Evolutionary conservation across 2,329 filamentous ascomycete genomes (phyloP), one percentile per base, ranked within the genome.

Genomic region (Basipetospora sp.): DNA sequence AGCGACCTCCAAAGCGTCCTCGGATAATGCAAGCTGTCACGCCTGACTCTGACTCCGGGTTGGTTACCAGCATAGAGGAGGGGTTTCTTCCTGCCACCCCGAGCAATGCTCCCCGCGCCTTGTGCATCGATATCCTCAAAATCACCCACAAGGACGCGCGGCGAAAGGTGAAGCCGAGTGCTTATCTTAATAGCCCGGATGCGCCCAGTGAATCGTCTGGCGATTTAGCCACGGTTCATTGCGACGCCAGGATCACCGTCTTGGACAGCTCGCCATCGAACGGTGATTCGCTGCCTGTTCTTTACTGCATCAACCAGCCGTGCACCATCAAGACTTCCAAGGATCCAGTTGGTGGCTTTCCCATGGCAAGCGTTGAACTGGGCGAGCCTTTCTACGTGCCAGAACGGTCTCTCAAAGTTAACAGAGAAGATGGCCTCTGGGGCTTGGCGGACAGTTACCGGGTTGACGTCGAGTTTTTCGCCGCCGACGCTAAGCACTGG

Each of bases 301-400:
- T 74, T 41, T 61, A 71, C 46, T 68, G 67, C 44, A 63, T 70
- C 47, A 71, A 63, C 43, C 67, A 74, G 47, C 52, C 65, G 8
- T 74, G 70, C 53, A 62, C 62, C 31, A 54, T 75, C 43, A 64
- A 59, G 36, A 56, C 67, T 3, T 67, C 63, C 47, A 63, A 64
- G 44, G 66, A 67, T 27, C 54, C 63, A 3, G 56, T 60, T 36
- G 63, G 60, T 19, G 58, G 60, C 35, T 58, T 63, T 31, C 59
- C 56, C 20, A 60, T 68, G 41, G 63, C 66, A 10, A 60, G 64
- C 33, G 55, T 74, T 18, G 60, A 64, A 44, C 47, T 70, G 33
- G 56, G 59, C 20, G 52, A 54, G 16, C 66, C 70, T 1, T 74
- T 74, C 42, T 58, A 59, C 27, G 56, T 75, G 10, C 65, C 69